Conservation (phyloP, 2,329 filamentous ascomycete genomes). For the Cladophialophora immunda region DNA sequence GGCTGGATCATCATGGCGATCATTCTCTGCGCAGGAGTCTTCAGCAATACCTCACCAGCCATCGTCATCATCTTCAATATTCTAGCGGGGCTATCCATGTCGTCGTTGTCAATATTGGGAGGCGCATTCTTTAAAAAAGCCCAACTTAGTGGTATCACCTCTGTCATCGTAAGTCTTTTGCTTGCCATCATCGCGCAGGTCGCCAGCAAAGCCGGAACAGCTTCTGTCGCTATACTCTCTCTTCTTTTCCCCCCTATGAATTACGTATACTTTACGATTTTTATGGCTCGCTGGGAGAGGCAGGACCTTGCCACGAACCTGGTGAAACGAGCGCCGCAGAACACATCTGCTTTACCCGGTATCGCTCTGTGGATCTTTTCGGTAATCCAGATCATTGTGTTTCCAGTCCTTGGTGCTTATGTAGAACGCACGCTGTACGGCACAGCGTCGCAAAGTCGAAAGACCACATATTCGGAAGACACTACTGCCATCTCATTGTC, state of each 20-base stretch:
- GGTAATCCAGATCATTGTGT: constrained; percentile 78
- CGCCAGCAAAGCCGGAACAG: constrained; percentile 68
- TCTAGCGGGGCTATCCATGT: constrained; percentile 76
- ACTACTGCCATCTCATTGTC: constrained; percentile 68
- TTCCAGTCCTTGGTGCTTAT: constrained; percentile 76
- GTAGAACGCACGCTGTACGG: constrained; percentile 80
- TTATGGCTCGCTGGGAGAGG: constrained; percentile 79
- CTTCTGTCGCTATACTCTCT: constrained; percentile 72
- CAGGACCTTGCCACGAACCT: constrained; percentile 69
- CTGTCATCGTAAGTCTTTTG: constrained; percentile 75
- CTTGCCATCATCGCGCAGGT: constrained; percentile 85
- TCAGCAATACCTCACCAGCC: constrained; percentile 67
- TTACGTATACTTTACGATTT: constrained; percentile 81
- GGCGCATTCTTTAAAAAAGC: constrained; percentile 86
- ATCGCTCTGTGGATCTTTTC: constrained; percentile 81
- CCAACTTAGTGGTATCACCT: constrained; percentile 84
- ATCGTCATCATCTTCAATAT: constrained; percentile 80
- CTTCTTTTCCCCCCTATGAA: constrained; percentile 87
- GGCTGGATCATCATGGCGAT: constrained; percentile 82
- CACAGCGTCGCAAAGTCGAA: constrained; percentile 71
- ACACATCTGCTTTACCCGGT: constrained; percentile 74
- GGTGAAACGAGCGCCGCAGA: constrained; percentile 67
- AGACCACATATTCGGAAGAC: constrained; percentile 42
- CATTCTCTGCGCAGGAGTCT: constrained; percentile 71
- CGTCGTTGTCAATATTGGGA: constrained; percentile 81